Base-by-base conservation (phyloP, 1,284 basidiomycete species). In the Sanghuangporus baumii region DNA sequence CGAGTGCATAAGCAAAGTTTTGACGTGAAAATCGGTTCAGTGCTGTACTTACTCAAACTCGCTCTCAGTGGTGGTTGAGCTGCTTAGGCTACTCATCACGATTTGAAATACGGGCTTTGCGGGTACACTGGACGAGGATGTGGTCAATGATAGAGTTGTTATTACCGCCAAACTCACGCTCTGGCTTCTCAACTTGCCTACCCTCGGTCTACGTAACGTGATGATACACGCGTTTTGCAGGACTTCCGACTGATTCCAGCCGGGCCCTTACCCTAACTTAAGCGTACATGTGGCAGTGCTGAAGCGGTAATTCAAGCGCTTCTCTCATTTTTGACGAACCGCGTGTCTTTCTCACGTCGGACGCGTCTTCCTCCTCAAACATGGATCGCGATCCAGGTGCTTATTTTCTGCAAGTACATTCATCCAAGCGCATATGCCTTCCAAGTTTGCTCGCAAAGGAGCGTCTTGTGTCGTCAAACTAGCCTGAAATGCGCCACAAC, bases 201-300 rank as follows among this genome's bases (percentile, higher is more conserved):
- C 54, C 46, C 54, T 61, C 43, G 14, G 36, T 43, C 16, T 61
- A 60, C 41, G 37, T 55, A 61, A 61, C 52, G 60, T 50, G 54
- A 40, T 61, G 40, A 56, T 43, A 61, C 52, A 61, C 60, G 54
- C 60, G 60, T 37, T 50, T 20, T 37, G 26, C 51, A 46, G 52
- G 8, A 18, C 20, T 51, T 41, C n/a, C 8, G 48, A 11, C 18
- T 37, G 52, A 38, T 37, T 31, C 31, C 9, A 26, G 50, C 14
- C n/a, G 4, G 52, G 36, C 52, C 52, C 52, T 54, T 54, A 34
- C 52, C 52, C 52, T 54, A 31, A 36, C 31, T 23, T 16, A 14
- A 11, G 23, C 16, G 37, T 11, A 23, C 55, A 56, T 46, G 55
- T 56, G 55, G 55, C 55, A 56, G 55, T 46, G 55, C 37, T 6